Conservation (phyloP, 2,329 filamentous ascomycete species). For the Phyllosticta capitalensis region DNA sequence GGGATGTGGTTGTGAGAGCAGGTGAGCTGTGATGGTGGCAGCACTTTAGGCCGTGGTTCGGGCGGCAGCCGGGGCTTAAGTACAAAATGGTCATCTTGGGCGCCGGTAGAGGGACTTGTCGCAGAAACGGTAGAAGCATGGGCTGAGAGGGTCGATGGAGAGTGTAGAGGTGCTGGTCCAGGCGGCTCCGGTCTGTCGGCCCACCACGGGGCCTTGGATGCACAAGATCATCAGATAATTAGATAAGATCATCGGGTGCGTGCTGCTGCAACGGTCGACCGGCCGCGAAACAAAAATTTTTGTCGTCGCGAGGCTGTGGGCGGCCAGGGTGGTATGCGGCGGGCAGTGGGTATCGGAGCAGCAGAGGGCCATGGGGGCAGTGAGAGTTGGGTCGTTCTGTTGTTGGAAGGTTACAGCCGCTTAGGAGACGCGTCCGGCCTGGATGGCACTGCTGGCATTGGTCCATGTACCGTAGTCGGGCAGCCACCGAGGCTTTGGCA, state of each 20-base stretch:
- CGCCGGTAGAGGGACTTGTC: not conserved
- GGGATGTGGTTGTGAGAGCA: too few species aligned
- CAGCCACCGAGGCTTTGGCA: not conserved
- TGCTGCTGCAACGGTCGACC: constrained; percentile 1
- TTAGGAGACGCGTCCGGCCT: not conserved
- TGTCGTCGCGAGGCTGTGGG: not conserved
- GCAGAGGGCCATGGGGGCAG: not conserved
- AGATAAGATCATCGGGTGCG: constrained; percentile 11
- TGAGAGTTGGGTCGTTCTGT: too few species aligned
- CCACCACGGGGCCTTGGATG: not conserved
- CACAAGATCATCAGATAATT: constrained; percentile 9
- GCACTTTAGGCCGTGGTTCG: not conserved
- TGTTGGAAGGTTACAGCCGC: not conserved
- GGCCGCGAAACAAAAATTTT: constrained; percentile 6
- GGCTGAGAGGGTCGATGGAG: not conserved
- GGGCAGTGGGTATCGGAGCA: constrained; percentile 1
- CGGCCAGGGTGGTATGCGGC: not conserved
- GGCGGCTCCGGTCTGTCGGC: not conserved
- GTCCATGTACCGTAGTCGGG: not conserved
- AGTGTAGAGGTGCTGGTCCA: not conserved
- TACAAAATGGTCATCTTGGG: not conserved
- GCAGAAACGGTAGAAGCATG: not conserved
- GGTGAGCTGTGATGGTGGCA: not conserved
- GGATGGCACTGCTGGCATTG: too few species aligned
- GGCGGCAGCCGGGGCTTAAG: not conserved